phyloP scores from a whole-genome alignment of 768 basidiomycete genomes.

The Tricholoma matsutake region DNA sequence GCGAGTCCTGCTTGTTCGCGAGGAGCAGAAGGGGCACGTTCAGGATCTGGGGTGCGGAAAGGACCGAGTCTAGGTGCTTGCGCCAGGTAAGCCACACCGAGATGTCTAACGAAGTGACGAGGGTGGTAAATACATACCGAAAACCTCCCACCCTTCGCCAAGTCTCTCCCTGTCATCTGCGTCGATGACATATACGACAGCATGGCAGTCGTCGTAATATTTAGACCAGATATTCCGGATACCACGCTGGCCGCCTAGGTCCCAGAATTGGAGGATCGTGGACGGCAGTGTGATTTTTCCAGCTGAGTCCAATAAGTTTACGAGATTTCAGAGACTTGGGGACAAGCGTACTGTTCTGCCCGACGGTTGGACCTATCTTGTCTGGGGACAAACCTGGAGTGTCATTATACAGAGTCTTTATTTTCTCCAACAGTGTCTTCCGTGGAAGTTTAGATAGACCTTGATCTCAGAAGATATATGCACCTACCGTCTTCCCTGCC shows the following conservation, averaged over 20 bases:
- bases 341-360: slow-evolving; percentile 83
- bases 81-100: slow-evolving; percentile 11
- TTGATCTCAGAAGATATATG: not conserved
- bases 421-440: slow-evolving; percentile 86
- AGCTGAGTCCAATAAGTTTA: slow-evolving; percentile 43
- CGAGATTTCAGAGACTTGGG: not conserved
- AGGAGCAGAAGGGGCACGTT: slow-evolving; percentile 87
- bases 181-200: slow-evolving; percentile 94
- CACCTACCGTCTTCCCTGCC: slow-evolving; percentile 84
- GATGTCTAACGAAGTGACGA: slow-evolving; percentile 1
- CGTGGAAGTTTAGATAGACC: slow-evolving; percentile 5
- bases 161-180: slow-evolving; percentile 87
- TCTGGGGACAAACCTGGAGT: slow-evolving; percentile 85
- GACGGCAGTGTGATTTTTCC: slow-evolving; percentile 93
- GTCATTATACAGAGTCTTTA: slow-evolving; percentile 89
- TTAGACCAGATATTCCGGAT: slow-evolving; percentile 92
- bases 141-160: slow-evolving; percentile 95
- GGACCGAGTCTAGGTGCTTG: slow-evolving; percentile 63
- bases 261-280: slow-evolving; percentile 95
- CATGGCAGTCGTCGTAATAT: slow-evolving; percentile 97
- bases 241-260: slow-evolving; percentile 91
- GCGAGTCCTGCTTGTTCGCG: slow-evolving; percentile 94
- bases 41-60: slow-evolving; percentile 86
- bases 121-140: slow-evolving; percentile 57
- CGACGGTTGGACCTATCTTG: slow-evolving; percentile 95